phyloP scores from a whole-genome alignment of 345 rosid species.

The Sonneratia alba region DNA sequence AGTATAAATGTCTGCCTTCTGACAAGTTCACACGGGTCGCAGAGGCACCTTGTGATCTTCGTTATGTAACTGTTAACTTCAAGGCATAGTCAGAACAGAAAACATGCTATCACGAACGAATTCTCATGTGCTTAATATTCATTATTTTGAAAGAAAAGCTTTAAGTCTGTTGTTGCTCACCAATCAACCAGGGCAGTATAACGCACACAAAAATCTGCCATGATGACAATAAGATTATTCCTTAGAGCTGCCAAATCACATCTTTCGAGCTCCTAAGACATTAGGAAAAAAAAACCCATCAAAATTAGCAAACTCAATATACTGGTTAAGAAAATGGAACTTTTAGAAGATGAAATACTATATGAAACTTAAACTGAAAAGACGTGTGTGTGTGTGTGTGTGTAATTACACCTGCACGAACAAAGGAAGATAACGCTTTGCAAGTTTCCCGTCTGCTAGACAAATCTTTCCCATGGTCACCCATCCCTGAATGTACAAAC shows the following conservation, averaged over 20 bases:
- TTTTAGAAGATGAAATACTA: background rate
- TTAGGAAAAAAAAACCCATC: background rate
- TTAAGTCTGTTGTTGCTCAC: conserved; percentile 23
- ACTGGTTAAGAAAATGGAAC: background rate
- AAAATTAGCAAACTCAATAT: background rate
- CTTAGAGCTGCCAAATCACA: conserved; percentile 83
- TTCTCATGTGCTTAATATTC: background rate
- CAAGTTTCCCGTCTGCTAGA: conserved; percentile 79
- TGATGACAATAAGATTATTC: conserved; percentile 77
- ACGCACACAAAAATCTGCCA: conserved; percentile 92
- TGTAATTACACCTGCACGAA: conserved; percentile 64
- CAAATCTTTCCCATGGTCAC: conserved; percentile 88
- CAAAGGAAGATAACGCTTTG: conserved; percentile 74
- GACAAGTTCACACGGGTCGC: conserved; percentile 85
- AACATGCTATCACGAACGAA: conserved; percentile 7
- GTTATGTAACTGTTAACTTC: conserved; percentile 57
- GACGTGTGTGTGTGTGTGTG: background rate
- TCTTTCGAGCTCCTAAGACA: conserved; percentile 72
- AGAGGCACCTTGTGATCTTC: conserved; percentile 71
- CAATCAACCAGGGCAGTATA: conserved; percentile 88
- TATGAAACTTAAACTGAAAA: background rate
- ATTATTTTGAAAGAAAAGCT: background rate
- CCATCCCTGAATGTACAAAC: conserved; percentile 81
- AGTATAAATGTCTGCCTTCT: conserved; percentile 88
- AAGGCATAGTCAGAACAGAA: conserved; percentile 17